phyloP scores from a whole-genome alignment of 352 stramenopile species.

The Globisporangium nodosum region DNA sequence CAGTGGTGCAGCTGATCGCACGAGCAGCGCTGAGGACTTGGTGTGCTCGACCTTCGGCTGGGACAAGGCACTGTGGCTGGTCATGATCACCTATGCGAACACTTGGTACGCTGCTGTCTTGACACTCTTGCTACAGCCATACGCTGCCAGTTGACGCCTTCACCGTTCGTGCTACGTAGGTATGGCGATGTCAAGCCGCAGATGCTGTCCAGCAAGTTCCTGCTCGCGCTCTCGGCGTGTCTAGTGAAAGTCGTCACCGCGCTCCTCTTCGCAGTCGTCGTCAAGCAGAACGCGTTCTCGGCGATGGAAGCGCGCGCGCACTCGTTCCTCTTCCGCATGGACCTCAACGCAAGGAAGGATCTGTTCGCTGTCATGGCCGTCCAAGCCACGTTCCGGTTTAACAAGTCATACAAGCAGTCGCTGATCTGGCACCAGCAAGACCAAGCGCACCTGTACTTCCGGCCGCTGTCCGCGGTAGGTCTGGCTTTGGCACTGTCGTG shows the following conservation, averaged over 20 bases:
- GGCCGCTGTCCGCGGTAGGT: slow-evolving; percentile 51
- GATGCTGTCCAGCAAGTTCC: slow-evolving; percentile 19
- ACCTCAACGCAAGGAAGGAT: slow-evolving; percentile 56
- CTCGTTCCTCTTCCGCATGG: slow-evolving; percentile 58
- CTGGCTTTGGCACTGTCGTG: too few species aligned
- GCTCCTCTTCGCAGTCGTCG: slow-evolving; percentile 53
- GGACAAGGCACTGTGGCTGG: slow-evolving; percentile 37
- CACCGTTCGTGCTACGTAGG: slow-evolving; percentile 7
- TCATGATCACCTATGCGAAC: slow-evolving; percentile 38
- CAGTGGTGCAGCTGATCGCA: neutral
- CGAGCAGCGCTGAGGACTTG: slow-evolving; percentile 8
- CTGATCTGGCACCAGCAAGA: slow-evolving; percentile 63
- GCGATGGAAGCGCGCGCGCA: slow-evolving; percentile 59
- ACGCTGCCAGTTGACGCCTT: too few species aligned
- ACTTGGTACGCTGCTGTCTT: slow-evolving; percentile 23
- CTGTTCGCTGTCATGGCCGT: slow-evolving; percentile 59
- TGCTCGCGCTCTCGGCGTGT: slow-evolving; percentile 27
- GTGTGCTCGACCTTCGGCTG: slow-evolving; percentile 28
- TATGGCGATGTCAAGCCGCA: slow-evolving; percentile 36
- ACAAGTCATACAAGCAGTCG: slow-evolving; percentile 57
- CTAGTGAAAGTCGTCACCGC: slow-evolving; percentile 29
- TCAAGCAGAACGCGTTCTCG: slow-evolving; percentile 59
- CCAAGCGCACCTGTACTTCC: slow-evolving; percentile 42
- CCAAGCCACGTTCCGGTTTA: slow-evolving; percentile 60
- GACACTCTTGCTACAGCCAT: too few species aligned